Percentiles rank a stretch among this genome's conserved stretches.
These are phyloP conservation scores for Rubroboletus satanas DNA, from an alignment of 768 basidiomycete species.

Conservation along the genomic window DNA sequence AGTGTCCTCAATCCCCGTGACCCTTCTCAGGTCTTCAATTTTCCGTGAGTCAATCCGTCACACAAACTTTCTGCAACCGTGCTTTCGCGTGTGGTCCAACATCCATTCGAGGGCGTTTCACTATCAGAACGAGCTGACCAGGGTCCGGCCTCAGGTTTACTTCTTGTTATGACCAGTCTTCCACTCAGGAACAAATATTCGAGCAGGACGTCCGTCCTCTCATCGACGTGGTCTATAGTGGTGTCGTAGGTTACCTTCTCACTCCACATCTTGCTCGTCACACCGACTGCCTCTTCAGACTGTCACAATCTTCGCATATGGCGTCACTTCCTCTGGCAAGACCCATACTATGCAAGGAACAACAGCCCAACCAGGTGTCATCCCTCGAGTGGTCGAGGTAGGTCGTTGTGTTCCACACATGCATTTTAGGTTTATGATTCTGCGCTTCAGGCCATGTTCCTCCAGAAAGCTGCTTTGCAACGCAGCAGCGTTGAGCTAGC, in stretches of 20 bases:
- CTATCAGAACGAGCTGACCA: conserved; percentile 2
- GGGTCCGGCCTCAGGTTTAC: conserved; percentile 48
- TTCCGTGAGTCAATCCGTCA: conserved; percentile 48
- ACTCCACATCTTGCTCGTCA: background rate
- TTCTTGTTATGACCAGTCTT: conserved; percentile 67
- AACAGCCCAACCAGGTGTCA: conserved; percentile 71
- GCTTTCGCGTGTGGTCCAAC: conserved; percentile 1
- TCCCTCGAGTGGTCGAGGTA: conserved; percentile 76
- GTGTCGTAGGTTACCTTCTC: conserved; percentile 51
- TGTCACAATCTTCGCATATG: conserved; percentile 86
- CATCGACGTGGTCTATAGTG: conserved; percentile 72
- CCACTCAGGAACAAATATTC: conserved; percentile 77
- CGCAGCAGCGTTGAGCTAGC: conserved; percentile 45
- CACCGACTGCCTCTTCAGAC: conserved; percentile 42
- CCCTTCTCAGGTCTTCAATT: conserved; percentile 66
- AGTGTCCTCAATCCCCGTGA: conserved; percentile 71
- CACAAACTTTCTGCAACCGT: background rate
- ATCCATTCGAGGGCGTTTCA: background rate
- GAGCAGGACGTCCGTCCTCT: conserved; percentile 70
- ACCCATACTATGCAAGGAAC: conserved; percentile 93
- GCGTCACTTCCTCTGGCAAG: conserved; percentile 88
- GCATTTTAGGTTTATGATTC: background rate
- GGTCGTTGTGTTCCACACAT: conserved; percentile 16
- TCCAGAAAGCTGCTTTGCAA: conserved; percentile 39
- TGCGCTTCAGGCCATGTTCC: conserved; percentile 53